phyloP scores from a whole-genome alignment of 78 protist genomes.

The Creolimax fragrantissima region DNA sequence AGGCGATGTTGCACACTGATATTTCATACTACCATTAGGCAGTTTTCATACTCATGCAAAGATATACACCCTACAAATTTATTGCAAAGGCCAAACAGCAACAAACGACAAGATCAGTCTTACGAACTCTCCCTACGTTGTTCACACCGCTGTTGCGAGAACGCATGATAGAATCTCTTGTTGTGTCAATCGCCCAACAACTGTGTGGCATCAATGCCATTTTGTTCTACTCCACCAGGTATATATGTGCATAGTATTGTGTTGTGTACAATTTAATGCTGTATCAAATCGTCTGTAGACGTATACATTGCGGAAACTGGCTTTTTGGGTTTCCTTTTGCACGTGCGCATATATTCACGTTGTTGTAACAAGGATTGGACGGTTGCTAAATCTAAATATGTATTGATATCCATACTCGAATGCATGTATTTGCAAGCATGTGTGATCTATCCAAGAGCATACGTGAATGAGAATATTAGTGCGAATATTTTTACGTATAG shows the following conservation, averaged over 20 bases:
- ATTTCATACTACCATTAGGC: no score
- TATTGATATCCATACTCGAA: background rate
- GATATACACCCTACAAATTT: no score
- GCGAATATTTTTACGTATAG: background rate
- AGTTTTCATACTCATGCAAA: no score
- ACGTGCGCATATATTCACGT: no score
- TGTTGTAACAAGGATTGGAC: no score
- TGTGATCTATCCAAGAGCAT: background rate
- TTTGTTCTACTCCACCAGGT: constrained; percentile 15
- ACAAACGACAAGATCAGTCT: background rate
- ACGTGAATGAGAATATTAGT: background rate
- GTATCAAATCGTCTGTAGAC: no score
- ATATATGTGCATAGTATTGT: background rate
- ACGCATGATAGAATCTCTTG: background rate
- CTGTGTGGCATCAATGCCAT: constrained; percentile 32
- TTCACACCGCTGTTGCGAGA: background rate
- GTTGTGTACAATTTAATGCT: background rate
- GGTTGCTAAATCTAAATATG: no score
- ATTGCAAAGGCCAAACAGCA: no score
- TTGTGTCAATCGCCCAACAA: constrained; percentile 23
- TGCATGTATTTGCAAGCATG: background rate
- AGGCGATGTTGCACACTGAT: no score
- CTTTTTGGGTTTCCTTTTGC: no score
- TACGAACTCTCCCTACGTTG: background rate
- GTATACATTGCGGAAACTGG: no score